Conservation (phyloP, 257 asterid species). For the Mitragyna speciosa region DNA sequence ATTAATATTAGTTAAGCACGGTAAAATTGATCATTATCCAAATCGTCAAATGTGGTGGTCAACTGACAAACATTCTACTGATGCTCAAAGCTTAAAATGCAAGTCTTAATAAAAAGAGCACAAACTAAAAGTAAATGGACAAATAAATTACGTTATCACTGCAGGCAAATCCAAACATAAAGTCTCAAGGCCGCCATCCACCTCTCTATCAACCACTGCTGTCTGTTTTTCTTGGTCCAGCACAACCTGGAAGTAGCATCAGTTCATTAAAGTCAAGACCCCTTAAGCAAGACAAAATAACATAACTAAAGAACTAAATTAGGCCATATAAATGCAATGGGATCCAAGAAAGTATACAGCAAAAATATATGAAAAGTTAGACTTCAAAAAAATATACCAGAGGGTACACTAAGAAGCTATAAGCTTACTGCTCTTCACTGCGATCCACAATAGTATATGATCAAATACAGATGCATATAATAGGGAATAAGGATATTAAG, state of each 20-base stretch:
- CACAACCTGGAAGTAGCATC: constrained; percentile 53
- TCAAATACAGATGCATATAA: background rate
- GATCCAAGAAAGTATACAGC: background rate
- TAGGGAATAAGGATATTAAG: background rate
- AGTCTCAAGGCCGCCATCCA: constrained; percentile 96
- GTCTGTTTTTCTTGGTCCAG: constrained; percentile 66
- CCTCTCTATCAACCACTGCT: constrained; percentile 89
- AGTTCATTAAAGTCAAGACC: background rate
- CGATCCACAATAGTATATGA: no score
- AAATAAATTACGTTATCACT: constrained; percentile 74
- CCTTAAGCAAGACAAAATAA: background rate
- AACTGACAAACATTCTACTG: background rate
- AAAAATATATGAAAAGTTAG: background rate
- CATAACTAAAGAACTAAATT: no score
- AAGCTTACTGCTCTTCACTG: background rate
- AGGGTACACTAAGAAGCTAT: background rate
- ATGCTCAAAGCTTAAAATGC: background rate
- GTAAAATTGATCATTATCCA: background rate
- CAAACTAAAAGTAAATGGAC: background rate
- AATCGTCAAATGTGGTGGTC: background rate
- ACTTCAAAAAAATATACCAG: background rate
- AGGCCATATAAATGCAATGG: background rate
- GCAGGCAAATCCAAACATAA: constrained; percentile 87
- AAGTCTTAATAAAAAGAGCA: background rate
- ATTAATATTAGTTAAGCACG: no score